Conservation (phyloP, 148 eudicot species). For the Amaranthus palmeri region DNA sequence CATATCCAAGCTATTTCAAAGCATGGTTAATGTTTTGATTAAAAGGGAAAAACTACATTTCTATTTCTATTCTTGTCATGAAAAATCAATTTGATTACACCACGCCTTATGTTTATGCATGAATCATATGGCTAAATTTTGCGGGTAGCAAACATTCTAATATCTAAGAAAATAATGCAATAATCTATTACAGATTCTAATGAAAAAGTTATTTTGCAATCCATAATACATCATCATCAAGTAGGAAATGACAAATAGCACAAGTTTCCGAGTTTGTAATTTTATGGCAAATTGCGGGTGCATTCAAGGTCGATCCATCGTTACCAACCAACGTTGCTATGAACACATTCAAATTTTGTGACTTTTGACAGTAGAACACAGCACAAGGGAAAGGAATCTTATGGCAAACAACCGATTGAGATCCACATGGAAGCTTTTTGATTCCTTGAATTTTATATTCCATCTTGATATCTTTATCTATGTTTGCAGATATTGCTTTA, state of each 20-base stretch:
- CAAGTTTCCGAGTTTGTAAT: neutral
- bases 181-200: neutral
- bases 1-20: too few relatives aligned
- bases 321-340: conserved; percentile 10
- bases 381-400: conserved; percentile 27
- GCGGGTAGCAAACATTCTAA: conserved; percentile 3
- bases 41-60: neutral
- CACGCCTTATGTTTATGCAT: neutral
- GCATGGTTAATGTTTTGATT: too few relatives aligned
- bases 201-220: conserved; percentile 14
- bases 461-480: conserved; percentile 22
- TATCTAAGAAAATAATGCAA: neutral
- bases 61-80: neutral
- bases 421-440: conserved; percentile 17
- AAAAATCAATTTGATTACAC: neutral
- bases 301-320: conserved; percentile 3
- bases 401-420: conserved; percentile 14
- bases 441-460: conserved; percentile 21
- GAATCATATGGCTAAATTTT: neutral
- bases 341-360: conserved; percentile 14
- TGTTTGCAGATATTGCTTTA: conserved; percentile 22
- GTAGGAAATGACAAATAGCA: conserved; percentile 22
- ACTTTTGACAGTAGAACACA: conserved; percentile 19
- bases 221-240: conserved; percentile 27
- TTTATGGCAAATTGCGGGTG: conserved; percentile 20